Percentiles rank a stretch among this genome's conserved stretches.
Conservation (phyloP, 495 filamentous ascomycete genomes). For the Podospora pseudocomata region DNA sequence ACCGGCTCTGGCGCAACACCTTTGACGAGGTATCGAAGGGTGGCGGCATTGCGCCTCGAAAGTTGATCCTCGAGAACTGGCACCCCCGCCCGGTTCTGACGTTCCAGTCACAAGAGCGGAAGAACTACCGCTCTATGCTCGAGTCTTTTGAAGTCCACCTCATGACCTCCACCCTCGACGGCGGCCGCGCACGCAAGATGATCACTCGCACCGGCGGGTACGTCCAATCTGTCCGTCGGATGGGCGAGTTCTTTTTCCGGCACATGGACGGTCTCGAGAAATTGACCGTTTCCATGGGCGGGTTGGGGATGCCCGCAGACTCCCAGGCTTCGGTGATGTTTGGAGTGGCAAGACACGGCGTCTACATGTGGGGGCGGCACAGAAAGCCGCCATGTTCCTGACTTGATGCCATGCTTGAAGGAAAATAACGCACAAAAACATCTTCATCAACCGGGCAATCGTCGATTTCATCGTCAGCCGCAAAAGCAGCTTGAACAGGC, state of each 20-base stretch:
- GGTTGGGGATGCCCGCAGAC: neutral
- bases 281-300: neutral
- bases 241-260: conserved; percentile 3
- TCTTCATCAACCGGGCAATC: neutral
- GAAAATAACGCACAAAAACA: neutral
- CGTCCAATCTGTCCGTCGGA: neutral
- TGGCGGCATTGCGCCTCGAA: neutral
- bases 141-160: neutral
- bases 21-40: neutral
- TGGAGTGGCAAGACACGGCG: neutral
- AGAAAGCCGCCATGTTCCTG: neutral
- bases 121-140: neutral
- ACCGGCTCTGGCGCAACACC: conserved; percentile 4
- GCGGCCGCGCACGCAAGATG: neutral
- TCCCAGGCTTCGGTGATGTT: neutral
- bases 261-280: neutral
- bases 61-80: conserved; percentile 3
- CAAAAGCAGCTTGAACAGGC: neutral
- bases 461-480: neutral
- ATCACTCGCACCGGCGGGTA: neutral
- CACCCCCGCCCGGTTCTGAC: neutral
- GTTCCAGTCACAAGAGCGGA: neutral
- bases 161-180: neutral
- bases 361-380: too few species aligned
- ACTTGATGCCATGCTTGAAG: neutral